Evolutionary conservation across 345 rosid genomes (phyloP), one percentile per base, ranked within the genome.

Genomic region (Salix purpurea): DNA sequence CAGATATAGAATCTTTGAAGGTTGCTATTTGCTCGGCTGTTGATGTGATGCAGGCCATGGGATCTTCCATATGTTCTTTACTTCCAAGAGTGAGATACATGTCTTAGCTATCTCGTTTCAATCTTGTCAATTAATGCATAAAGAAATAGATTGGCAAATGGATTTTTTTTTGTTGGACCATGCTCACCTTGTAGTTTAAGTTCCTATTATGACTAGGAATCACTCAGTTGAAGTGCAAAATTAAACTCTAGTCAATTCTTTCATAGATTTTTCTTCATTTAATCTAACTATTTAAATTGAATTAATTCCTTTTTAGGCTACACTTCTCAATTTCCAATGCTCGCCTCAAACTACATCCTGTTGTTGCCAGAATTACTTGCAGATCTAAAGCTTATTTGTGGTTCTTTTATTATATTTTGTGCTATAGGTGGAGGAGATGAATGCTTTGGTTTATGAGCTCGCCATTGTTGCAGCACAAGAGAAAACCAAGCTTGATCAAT

Each of bases 41-140:
- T 44, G 97, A 91, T 74, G 92, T 96, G 83, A 89, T 96, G 97
- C 95, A 89, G 79, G 87, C 92, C 61, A 90, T 91, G 87, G 97
- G 94, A 89, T 87, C 90, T 44, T 89, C 94, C 76, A 87, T 90
- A 75, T 86, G 88, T 80, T 84, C 91, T 74, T 86, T 88, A 76
- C 88, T 84, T 67, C 86, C 94, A 32, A 89, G 84, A 92, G 99
- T 94, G 67, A 86, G 94, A 66, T 80, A 39, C 28, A 67, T 44
- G 15, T 40, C 12, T 24, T 66, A 11, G 19, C 68, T 58, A 54
- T 68, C 39, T 26, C 61, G 42, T 66, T 72, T 71, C 73, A n/a
- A 42, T 50, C 10, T n/a, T 69, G 32, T 14, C 44, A 60, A 19
- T 73, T n/a, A 6, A n/a, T 4, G 13, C 58, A 11, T 64, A 61